Percentiles rank a stretch among this genome's conserved stretches.
These are phyloP conservation scores for Blastocladiella britannica DNA, from an alignment of 192 early-diverging fungal genomes.

Conservation along the genomic window DNA sequence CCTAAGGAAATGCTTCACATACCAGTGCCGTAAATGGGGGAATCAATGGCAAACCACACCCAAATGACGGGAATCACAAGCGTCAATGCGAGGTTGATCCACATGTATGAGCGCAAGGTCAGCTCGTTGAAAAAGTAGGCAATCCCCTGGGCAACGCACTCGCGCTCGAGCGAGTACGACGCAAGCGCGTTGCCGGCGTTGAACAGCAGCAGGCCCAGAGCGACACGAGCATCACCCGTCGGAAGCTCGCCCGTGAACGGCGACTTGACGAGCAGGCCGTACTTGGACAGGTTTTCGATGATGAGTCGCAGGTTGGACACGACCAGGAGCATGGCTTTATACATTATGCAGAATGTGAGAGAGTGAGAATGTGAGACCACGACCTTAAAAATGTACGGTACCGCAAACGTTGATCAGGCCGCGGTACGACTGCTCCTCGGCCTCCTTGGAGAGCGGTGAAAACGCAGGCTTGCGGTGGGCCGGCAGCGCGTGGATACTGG, in stretches of 20 bases:
- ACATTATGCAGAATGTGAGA: not conserved
- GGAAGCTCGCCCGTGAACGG: conserved; percentile 36
- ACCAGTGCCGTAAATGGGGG: conserved; percentile 46
- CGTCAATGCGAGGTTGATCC: conserved; percentile 27
- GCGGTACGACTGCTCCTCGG: conserved; percentile 63
- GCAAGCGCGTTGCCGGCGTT: conserved; percentile 29
- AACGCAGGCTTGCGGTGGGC: conserved; percentile 41
- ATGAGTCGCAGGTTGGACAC: conserved; percentile 65
- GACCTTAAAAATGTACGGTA: conserved; percentile 7
- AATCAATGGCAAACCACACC: conserved; percentile 42
- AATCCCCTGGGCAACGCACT: conserved; percentile 6
- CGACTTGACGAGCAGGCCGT: conserved; percentile 55
- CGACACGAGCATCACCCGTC: conserved; percentile 32
- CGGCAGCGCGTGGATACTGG: conserved; percentile 20
- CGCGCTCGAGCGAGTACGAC: conserved; percentile 38
- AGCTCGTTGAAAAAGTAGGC: not conserved
- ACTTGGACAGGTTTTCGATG: conserved; percentile 75
- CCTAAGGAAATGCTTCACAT: too few species aligned
- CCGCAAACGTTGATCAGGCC: conserved; percentile 59
- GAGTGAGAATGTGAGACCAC: conserved; percentile 1
- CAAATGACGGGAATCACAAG: conserved; percentile 39
- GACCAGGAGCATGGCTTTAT: conserved; percentile 36
- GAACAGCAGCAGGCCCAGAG: conserved; percentile 22
- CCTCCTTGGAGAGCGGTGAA: conserved; percentile 63
- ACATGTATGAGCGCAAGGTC: conserved; percentile 13